These are phyloP conservation scores for Erucastrum elatum DNA, from an alignment of 345 rosid genomes.

Conservation along the genomic window DNA sequence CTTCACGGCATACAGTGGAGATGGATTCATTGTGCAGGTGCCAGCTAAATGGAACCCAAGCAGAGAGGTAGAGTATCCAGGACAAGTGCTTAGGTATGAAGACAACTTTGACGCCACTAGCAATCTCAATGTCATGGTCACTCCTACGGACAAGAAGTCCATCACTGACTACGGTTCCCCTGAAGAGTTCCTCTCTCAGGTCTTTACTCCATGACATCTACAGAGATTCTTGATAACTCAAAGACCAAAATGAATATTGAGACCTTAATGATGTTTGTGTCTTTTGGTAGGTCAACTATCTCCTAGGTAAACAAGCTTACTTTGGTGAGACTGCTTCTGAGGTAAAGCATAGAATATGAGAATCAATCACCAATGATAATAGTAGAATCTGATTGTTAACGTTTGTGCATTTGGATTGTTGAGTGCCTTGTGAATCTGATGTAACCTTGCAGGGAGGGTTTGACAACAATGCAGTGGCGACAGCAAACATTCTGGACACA, in stretches of 20 bases:
- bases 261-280: neutral
- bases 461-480: slow-evolving; percentile 64
- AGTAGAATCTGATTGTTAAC: neutral
- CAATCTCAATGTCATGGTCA: slow-evolving; percentile 65
- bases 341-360: slow-evolving; percentile 43
- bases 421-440: slow-evolving; percentile 1
- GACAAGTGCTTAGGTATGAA: slow-evolving; percentile 89
- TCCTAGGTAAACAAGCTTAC: slow-evolving; percentile 85
- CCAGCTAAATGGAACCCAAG: slow-evolving; percentile 99
- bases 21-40: slow-evolving; percentile 70
- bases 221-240: neutral
- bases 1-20: slow-evolving; percentile 64
- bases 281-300: slow-evolving; percentile 64
- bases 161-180: slow-evolving; percentile 77
- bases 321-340: slow-evolving; percentile 69
- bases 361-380: no score
- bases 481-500: slow-evolving; percentile 79
- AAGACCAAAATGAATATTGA: neutral
- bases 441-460: slow-evolving; percentile 72
- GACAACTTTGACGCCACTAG: slow-evolving; percentile 84
- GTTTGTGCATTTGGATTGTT: slow-evolving; percentile 1
- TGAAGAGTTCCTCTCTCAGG: slow-evolving; percentile 72
- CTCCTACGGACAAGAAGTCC: slow-evolving; percentile 82
- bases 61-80: slow-evolving; percentile 85
- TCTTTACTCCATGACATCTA: slow-evolving; percentile 22